Base-by-base conservation (phyloP, 2,329 filamentous ascomycete species). In the Orbilia ellipsospora region DNA sequence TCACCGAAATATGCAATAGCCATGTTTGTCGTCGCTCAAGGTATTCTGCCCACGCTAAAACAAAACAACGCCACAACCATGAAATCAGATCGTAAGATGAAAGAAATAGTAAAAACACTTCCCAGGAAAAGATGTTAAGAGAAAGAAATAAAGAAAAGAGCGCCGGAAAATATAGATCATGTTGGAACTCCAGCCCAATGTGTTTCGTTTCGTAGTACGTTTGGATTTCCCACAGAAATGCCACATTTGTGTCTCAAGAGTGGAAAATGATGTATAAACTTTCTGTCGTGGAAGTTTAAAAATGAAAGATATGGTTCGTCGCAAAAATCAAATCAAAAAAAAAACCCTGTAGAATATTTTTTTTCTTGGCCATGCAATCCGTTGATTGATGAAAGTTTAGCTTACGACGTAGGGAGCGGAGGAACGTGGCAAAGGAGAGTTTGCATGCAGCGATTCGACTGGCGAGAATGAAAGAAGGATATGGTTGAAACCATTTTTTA, bases 381-480 rank as follows among this genome's bases (percentile, higher is more conserved):
- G 72, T 75, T 75, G 72, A 75, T 75, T 75, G 72, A 75, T 75
- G 72, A 75, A 75, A 75, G 72, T 75, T 75, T 75, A 75, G 72
- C 72, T 75, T 75, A 69, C 72, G 72, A 75, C 72, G 72, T 69
- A 75, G 72, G 72, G 72, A 75, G 72, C 64, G 72, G 72, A 75
- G 72, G 60, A 36, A 45, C 51, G 59, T 61, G 52, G 54, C 18
- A 31, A 36, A 62, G 13, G 16, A 48, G 16, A n/a, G 44, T 16
- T 60, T 44, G 20, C 31, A 36, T 61, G 56, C 50, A 45, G 45
- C 44, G 26, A 57, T 26, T 28, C 16, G 72, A 67, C 16, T 56
- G 23, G 26, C 42, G 42, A 42, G 50, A 75, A 74, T 54, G 20
- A 48, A 36, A 63, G 51, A 51, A 77, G 59, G 69, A 18, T 23